Conservation (phyloP, 2,329 filamentous ascomycete species). For the Berkeleyomyces rouxiae region DNA sequence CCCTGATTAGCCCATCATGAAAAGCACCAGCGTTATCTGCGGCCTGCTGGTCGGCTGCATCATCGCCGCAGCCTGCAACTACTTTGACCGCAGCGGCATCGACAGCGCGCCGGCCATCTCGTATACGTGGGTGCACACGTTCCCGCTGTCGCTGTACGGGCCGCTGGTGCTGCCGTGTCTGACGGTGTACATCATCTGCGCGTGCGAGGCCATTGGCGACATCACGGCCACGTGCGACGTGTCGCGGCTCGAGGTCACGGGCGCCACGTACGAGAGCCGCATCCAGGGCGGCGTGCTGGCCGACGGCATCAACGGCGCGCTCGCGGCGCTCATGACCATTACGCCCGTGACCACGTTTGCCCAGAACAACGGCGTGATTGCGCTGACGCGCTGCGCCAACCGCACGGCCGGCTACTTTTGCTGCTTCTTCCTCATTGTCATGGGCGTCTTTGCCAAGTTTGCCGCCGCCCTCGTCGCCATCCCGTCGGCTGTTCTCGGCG, state of each 20-base stretch:
- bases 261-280: slow-evolving; percentile 53
- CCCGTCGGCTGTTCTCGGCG: slow-evolving; percentile 47
- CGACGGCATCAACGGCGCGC: slow-evolving; percentile 58
- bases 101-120: slow-evolving; percentile 52
- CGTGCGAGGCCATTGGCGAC: slow-evolving; percentile 66
- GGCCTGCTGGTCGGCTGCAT: slow-evolving; percentile 62
- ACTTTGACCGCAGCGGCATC: slow-evolving; percentile 60
- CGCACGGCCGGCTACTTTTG: slow-evolving; percentile 64
- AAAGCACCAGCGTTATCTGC: slow-evolving; percentile 58
- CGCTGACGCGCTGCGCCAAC: slow-evolving; percentile 66
- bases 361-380: slow-evolving; percentile 75
- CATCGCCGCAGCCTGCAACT: slow-evolving; percentile 60
- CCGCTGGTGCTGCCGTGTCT: slow-evolving; percentile 58
- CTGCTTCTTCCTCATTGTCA: slow-evolving; percentile 59
- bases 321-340: slow-evolving; percentile 63
- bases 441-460: slow-evolving; percentile 73
- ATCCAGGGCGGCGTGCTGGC: slow-evolving; percentile 67
- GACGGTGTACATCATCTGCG: slow-evolving; percentile 53
- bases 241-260: slow-evolving; percentile 56
- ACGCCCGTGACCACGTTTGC: slow-evolving; percentile 69
- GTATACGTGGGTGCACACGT: slow-evolving; percentile 68
- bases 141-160: slow-evolving; percentile 53
- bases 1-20: slow-evolving; percentile 51
- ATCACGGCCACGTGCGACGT: slow-evolving; percentile 73
- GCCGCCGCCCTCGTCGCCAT: slow-evolving; percentile 65